phyloP scores from a whole-genome alignment of 108 stramenopile species.

The Skeletonema menzelii region DNA sequence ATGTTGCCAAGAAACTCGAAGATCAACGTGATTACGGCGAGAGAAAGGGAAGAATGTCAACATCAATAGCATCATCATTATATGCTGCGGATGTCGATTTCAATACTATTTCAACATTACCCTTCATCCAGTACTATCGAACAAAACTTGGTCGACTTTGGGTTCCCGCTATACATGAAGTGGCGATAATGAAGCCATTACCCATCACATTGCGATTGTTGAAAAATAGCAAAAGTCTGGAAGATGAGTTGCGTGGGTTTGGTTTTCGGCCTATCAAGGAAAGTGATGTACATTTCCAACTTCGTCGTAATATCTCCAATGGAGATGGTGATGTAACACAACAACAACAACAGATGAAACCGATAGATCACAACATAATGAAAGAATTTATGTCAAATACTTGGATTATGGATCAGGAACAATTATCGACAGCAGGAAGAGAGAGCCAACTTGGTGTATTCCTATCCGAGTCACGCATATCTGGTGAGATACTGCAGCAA shows the following conservation, averaged over 20 bases:
- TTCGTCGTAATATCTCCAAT: background rate
- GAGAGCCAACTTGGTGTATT: conserved; percentile 7
- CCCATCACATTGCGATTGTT: conserved; percentile 11
- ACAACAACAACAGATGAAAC: background rate
- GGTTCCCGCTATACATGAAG: conserved; percentile 11
- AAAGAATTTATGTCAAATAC: conserved; percentile 11
- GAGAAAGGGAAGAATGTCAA: conserved; percentile 18
- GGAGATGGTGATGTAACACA: background rate
- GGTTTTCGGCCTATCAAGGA: conserved; percentile 5
- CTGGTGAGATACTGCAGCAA: conserved; percentile 21
- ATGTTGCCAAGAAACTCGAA: conserved; percentile 11
- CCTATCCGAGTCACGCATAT: conserved; percentile 6
- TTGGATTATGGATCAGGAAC: conserved; percentile 1
- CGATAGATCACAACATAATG: background rate
- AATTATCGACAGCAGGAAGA: background rate
- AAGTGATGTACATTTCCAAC: background rate
- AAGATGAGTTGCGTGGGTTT: conserved; percentile 4
- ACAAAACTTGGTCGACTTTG: background rate
- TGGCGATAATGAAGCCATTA: conserved; percentile 5
- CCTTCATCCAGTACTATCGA: conserved; percentile 8
- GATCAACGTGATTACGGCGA: conserved; percentile 9
- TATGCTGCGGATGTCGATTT: background rate
- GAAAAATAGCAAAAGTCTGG: conserved; percentile 1
- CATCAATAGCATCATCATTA: background rate
- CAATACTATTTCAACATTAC: background rate